Conservation (phyloP, 31 red algal species). For the Porphyra umbilicalis region DNA sequence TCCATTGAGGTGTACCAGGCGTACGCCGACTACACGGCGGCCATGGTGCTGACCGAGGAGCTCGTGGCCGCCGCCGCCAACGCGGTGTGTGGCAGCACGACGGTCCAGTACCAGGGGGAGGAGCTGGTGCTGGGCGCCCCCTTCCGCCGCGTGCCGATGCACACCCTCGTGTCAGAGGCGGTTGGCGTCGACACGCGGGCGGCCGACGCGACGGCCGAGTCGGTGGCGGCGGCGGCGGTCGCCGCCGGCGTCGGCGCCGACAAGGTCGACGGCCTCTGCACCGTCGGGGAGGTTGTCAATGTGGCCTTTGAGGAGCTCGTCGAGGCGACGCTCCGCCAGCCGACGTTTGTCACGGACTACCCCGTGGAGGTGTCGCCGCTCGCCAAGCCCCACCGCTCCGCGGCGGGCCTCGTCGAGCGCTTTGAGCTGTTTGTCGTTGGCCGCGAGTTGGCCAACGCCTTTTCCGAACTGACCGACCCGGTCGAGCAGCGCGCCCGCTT, state of each 20-base stretch:
- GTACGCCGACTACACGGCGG: constrained; percentile 80
- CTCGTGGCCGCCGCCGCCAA: constrained; percentile 30
- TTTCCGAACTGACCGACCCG: constrained; percentile 87
- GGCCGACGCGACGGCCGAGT: constrained; percentile 14
- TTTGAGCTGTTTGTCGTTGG: constrained; percentile 73
- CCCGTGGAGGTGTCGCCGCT: constrained; percentile 86
- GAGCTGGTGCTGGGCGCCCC: constrained; percentile 54
- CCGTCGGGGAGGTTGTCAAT: constrained; percentile 56
- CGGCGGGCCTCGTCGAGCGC: constrained; percentile 25
- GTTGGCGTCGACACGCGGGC: constrained; percentile 35
- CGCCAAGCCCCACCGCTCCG: constrained; percentile 81
- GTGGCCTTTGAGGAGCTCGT: constrained; percentile 77
- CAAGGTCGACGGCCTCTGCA: background rate
- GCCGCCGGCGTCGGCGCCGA: background rate
- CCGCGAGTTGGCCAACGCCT: constrained; percentile 81
- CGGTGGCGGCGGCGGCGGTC: background rate
- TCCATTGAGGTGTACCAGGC: constrained; percentile 92
- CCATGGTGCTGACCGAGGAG: constrained; percentile 82
- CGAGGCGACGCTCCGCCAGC: constrained; percentile 69
- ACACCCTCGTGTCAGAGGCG: constrained; percentile 67
- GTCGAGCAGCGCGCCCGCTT: constrained; percentile 63
- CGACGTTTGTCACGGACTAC: constrained; percentile 94
- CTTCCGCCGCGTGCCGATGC: constrained; percentile 73
- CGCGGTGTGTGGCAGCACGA: constrained; percentile 41
- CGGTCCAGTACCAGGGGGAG: constrained; percentile 55